Conservation (phyloP, 2,329 filamentous ascomycete species). For the Byssothecium circinans region DNA sequence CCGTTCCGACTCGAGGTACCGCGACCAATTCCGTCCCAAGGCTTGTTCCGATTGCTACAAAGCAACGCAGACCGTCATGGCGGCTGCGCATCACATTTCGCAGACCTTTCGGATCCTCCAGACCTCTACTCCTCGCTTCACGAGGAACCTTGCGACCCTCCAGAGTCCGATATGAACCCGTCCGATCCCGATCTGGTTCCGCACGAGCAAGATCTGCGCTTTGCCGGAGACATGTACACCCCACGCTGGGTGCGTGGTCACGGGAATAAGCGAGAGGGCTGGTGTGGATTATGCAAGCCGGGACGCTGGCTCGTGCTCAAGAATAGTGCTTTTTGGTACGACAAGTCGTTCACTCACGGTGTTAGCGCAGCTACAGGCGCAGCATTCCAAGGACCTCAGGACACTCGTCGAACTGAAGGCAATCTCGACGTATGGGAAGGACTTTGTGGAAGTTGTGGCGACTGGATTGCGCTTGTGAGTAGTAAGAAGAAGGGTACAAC, state of each 20-base stretch:
- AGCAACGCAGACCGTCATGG: conserved; percentile 73
- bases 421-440: conserved; percentile 83
- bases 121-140: conserved; percentile 75
- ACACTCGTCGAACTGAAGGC: conserved; percentile 74
- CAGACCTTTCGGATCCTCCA: conserved; percentile 73
- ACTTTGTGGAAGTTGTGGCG: conserved; percentile 74
- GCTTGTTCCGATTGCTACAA: conserved; percentile 72
- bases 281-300: conserved; percentile 86
- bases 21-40: conserved; percentile 65
- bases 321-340: conserved; percentile 91
- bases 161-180: conserved; percentile 80
- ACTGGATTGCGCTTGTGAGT: conserved; percentile 80
- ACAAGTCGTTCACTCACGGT: conserved; percentile 86
- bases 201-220: conserved; percentile 74
- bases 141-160: conserved; percentile 72
- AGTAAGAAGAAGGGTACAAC: conserved; percentile 92
- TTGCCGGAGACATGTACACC: conserved; percentile 80
- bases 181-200: conserved; percentile 73
- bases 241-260: conserved; percentile 82
- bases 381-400: conserved; percentile 75
- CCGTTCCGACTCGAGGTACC: conserved; percentile 59
- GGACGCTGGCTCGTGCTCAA: conserved; percentile 85
- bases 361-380: conserved; percentile 80
- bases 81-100: conserved; percentile 64
- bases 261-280: conserved; percentile 84